Evolutionary conservation across 768 basidiomycete genomes (phyloP), one percentile per base, ranked within the genome.

Genomic region (Rhodosporidiobolus odoratus): DNA sequence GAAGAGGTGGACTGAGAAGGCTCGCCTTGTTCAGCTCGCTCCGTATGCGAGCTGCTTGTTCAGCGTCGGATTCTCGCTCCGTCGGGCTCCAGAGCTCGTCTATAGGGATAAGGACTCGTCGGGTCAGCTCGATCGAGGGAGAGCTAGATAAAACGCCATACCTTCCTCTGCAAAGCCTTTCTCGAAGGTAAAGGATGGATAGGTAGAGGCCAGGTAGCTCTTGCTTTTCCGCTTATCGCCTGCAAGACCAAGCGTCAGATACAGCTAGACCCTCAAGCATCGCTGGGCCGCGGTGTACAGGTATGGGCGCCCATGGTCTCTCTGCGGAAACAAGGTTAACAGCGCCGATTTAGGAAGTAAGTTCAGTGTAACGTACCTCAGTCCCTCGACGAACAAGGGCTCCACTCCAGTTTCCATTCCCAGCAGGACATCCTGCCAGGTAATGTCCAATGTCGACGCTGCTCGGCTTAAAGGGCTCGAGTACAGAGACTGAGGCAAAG

Each of bases 231-330:
- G 62, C 61, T 76, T 47, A 47, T 79, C 78, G 72, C 78, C 72
- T 53, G 58, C 27, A 0, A 17, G 17, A n/a, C 2, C 23, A 12
- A 27, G 7, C 41, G 32, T 52, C 43, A 61, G 34, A 30, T 8
- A 2, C 0, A 2, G 2, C n/a, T 40, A 25, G 6, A 43, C 1
- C 37, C 27, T 13, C 12, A 13, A 25, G 48, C 6, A 34, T 1
- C 32, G 13, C 34, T 3, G 19, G 4, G 7, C 30, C 19, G 54
- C 15, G 23, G 50, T 69, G 21, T 21, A 71, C 74, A 77, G 0
- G 76, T 77, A 47, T 77, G 78, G 0, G 76, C 62, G 5, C 78
- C 78, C 43, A 78, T 74, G 27, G 68, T 43, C 37, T 75, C 73
- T n/a, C 71, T 71, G 61, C 16, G 13, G 0, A 21, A 7, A 30